Evolutionary conservation across 2,329 filamentous ascomycete species (phyloP).

Genomic region (Penicillium sp.): DNA sequence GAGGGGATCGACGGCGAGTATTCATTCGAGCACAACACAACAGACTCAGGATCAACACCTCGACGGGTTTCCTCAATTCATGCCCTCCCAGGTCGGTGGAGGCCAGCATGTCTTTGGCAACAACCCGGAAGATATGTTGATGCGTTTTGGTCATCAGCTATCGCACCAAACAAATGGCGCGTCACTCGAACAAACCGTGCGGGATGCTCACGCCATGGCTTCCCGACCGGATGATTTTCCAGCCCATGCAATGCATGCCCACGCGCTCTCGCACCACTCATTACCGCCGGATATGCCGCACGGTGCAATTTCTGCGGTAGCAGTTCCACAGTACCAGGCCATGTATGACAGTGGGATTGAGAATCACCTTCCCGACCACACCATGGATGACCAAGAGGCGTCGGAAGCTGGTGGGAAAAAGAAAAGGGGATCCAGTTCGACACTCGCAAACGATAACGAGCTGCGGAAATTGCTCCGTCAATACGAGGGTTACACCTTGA

Average conservation of each 20-base stretch:
- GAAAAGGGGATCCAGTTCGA: slow-evolving; percentile 51
- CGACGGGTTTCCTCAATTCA: slow-evolving; percentile 44
- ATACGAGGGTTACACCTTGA: slow-evolving; percentile 48
- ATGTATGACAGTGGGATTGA: slow-evolving; percentile 48
- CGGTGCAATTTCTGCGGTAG: slow-evolving; percentile 35
- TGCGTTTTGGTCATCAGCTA: slow-evolving; percentile 48
- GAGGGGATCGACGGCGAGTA: slow-evolving; percentile 50
- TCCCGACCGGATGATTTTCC: slow-evolving; percentile 43
- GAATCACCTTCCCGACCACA: slow-evolving; percentile 44
- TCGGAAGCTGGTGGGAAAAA: slow-evolving; percentile 48
- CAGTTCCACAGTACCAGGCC: slow-evolving; percentile 41
- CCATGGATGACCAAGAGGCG: slow-evolving; percentile 45
- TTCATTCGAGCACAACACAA: slow-evolving; percentile 51
- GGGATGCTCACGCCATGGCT: slow-evolving; percentile 39
- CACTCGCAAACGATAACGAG: slow-evolving; percentile 53
- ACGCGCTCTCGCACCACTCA: slow-evolving; percentile 39
- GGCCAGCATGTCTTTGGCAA: slow-evolving; percentile 41
- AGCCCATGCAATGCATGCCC: slow-evolving; percentile 36
- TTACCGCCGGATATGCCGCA: slow-evolving; percentile 39
- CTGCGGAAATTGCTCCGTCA: slow-evolving; percentile 50
- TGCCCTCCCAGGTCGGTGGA: slow-evolving; percentile 37
- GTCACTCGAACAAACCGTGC: slow-evolving; percentile 41
- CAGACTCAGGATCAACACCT: slow-evolving; percentile 47
- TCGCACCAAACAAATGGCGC: slow-evolving; percentile 40
- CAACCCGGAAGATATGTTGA: slow-evolving; percentile 50